Base-by-base conservation (phyloP, 2,329 filamentous ascomycete genomes). In the Talaromyces sp. region DNA sequence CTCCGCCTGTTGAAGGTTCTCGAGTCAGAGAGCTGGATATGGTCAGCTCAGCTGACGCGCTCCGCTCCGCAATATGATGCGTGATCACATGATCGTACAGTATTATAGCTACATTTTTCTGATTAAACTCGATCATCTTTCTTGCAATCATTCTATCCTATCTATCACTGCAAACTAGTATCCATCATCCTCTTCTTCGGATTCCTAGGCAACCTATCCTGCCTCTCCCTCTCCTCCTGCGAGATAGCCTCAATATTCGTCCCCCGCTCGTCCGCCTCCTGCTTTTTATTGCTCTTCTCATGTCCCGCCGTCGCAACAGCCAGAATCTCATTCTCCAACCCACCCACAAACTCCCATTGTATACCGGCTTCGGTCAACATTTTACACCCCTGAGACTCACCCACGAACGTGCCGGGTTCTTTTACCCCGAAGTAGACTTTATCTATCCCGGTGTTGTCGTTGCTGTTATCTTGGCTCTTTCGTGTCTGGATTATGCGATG, bases 331-430 rank as follows among this genome's bases (percentile, higher is more conserved):
- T 86, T 83, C 74, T 97, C 92, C 63, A 97, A 75, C 0, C 93
- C 94, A 19, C 81, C 71, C 3, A 97, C 85, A 75, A 90, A 86
- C 49, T 91, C 79, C 68, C 94, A 91, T 53, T 87, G 78, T 61
- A 99, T 86, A 0, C 92, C 93, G 4, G 87, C 88, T 54, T 86
- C 85, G 70, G 89, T 85, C 64, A 99, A 81, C 74, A 86, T 89
- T 70, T 78, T 81, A 71, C 88, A 88, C 7, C 93, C 93, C 65
- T 89, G 85, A 69, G 96, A 98, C 67, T 90, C 85, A 5, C 88
- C 88, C 19, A 98, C 92, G 78, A 98, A 99, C 36, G 88, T 97
- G 72, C 91, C 90, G 0, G 95, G 95, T 79, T 99, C 95, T 70
- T 89, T 85, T 0, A 97, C 91, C 0, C 95, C 95, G 31, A 96